These are phyloP conservation scores for Phytophthora lateralis DNA, from an alignment of 352 stramenopile species.

Conservation along the genomic window DNA sequence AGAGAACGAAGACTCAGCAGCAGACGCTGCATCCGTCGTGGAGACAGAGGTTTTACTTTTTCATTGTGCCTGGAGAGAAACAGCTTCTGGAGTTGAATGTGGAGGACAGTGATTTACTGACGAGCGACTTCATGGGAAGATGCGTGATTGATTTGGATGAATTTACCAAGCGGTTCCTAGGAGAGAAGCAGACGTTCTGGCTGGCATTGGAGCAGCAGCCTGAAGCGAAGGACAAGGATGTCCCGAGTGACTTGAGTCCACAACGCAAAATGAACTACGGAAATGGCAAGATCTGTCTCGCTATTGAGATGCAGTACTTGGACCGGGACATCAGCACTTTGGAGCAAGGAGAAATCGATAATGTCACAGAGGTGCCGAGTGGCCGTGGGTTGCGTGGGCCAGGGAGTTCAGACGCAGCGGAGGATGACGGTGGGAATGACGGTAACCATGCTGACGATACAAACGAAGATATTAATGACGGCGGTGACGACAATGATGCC, in stretches of 20 bases:
- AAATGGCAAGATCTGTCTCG: conserved; percentile 65
- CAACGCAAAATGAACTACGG: conserved; percentile 55
- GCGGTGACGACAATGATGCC: conserved; percentile 39
- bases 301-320: conserved; percentile 63
- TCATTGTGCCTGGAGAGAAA: conserved; percentile 37
- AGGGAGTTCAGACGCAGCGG: conserved; percentile 13
- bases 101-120: conserved; percentile 72
- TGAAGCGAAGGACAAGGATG: conserved; percentile 36
- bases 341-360: conserved; percentile 76
- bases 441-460: conserved; percentile 40
- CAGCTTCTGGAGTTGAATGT: conserved; percentile 62
- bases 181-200: conserved; percentile 71
- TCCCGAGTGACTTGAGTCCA: conserved; percentile 53
- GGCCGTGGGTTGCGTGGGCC: conserved; percentile 38
- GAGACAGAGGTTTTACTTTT: conserved; percentile 79
- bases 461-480: conserved; percentile 39
- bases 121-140: conserved; percentile 76
- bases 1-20: conserved; percentile 66
- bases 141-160: conserved; percentile 73
- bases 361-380: conserved; percentile 59
- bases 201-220: conserved; percentile 59
- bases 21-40: conserved; percentile 71
- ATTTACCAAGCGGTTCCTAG: conserved; percentile 48
- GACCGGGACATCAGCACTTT: conserved; percentile 57
- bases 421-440: conserved; percentile 29